These are phyloP conservation scores for Colletotrichum agaves DNA, from an alignment of 2,329 filamentous ascomycete genomes.

Conservation along the genomic window DNA sequence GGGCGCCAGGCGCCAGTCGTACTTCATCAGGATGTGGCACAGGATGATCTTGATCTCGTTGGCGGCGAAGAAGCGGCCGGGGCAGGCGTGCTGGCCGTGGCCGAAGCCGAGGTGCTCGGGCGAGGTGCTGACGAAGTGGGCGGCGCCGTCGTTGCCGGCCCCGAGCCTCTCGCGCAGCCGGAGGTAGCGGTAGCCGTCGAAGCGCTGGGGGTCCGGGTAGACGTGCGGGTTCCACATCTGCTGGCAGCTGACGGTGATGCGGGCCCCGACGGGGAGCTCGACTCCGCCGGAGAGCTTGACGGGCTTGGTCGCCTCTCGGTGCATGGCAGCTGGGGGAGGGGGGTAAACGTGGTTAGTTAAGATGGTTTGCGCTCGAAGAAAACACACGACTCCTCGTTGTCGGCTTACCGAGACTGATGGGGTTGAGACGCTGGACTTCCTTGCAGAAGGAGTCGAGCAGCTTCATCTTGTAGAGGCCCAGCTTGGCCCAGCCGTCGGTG, in stretches of 20 bases:
- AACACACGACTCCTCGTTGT: fast-evolving
- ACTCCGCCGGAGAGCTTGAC: constrained; percentile 32
- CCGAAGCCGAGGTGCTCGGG: constrained; percentile 47
- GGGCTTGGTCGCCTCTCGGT: constrained; percentile 27
- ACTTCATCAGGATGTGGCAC: constrained; percentile 46
- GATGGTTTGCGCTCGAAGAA: too few species aligned
- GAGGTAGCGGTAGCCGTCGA: constrained; percentile 31
- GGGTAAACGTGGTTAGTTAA: too few species aligned
- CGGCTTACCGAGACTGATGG: constrained; percentile 16
- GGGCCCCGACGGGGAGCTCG: constrained; percentile 28
- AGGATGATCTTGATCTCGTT: constrained; percentile 51
- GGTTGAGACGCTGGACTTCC: constrained; percentile 27
- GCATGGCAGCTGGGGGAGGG: constrained; percentile 22
- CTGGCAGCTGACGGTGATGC: constrained; percentile 28
- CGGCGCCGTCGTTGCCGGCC: constrained; percentile 35
- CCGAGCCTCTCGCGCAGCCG: constrained; percentile 32
- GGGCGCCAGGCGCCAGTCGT: constrained; percentile 41
- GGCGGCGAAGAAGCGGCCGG: constrained; percentile 51
- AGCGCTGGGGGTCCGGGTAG: constrained; percentile 25
- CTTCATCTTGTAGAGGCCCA: constrained; percentile 35
- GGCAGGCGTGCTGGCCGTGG: constrained; percentile 51
- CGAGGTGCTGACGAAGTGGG: constrained; percentile 46
- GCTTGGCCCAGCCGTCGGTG: constrained; percentile 35
- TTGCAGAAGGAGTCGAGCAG: constrained; percentile 33
- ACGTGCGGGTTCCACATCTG: constrained; percentile 23